phyloP scores from a whole-genome alignment of 768 basidiomycete genomes.

The Panaeolus cyanescens region DNA sequence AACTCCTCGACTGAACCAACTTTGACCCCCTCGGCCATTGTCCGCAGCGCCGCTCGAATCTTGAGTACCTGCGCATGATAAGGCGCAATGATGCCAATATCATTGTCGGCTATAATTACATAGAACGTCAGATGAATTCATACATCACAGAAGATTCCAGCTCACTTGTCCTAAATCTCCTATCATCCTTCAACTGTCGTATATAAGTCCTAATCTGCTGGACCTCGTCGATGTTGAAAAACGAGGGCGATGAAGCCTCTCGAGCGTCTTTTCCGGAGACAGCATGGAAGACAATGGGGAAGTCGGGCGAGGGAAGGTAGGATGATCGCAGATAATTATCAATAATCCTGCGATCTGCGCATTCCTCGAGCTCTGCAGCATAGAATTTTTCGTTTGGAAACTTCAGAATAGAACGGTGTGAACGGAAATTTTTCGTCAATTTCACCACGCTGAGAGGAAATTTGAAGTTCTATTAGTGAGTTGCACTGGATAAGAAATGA shows the following conservation, averaged over 20 bases:
- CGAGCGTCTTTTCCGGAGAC: constrained; percentile 62
- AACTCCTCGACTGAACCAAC: constrained; percentile 64
- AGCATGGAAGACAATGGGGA: constrained; percentile 66
- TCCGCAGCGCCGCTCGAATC: constrained; percentile 36
- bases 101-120: constrained; percentile 35
- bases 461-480: neutral
- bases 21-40: constrained; percentile 40
- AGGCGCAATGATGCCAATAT: constrained; percentile 61
- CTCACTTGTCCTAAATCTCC: constrained; percentile 44
- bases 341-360: constrained; percentile 41
- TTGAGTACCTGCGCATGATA: constrained; percentile 58
- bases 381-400: constrained; percentile 69
- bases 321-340: constrained; percentile 39
- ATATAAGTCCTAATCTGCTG: constrained; percentile 55
- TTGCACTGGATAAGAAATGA: neutral
- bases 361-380: constrained; percentile 48
- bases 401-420: constrained; percentile 57
- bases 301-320: constrained; percentile 45
- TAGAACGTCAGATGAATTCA: neutral
- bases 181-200: constrained; percentile 33
- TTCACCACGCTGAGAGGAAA: constrained; percentile 52
- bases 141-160: neutral
- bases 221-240: constrained; percentile 68
- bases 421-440: constrained; percentile 65
- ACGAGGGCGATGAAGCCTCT: constrained; percentile 68